A percentile compares a stretch with the other conserved stretches of the same genome.
These are phyloP conservation scores for Moricandia arvensis DNA, from an alignment of 345 rosid genomes.

Conservation along the genomic window DNA sequence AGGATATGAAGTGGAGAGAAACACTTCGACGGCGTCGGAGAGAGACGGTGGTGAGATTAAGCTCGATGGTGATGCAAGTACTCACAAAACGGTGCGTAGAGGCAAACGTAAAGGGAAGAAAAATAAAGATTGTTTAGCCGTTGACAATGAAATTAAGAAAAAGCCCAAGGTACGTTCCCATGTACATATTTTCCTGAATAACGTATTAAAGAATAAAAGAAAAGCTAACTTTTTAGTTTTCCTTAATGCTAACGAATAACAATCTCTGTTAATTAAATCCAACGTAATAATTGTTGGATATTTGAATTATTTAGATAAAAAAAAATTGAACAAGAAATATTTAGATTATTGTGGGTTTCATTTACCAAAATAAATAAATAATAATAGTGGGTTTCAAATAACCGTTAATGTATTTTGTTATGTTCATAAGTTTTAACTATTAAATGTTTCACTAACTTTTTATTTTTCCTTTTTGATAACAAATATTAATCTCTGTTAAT, in stretches of 20 bases:
- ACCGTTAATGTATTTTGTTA: too few species aligned
- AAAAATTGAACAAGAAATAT: too few species aligned
- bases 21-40: conserved; percentile 43
- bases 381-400: too few species aligned
- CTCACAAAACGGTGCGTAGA: conserved; percentile 35
- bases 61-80: conserved; percentile 48
- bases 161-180: conserved; percentile 30
- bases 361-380: too few species aligned
- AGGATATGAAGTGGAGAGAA: conserved; percentile 55
- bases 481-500: too few species aligned
- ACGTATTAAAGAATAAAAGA: not conserved
- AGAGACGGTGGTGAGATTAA: conserved; percentile 27
- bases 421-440: too few species aligned
- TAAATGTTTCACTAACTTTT: too few species aligned
- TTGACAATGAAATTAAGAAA: conserved; percentile 37
- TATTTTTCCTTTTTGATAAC: too few species aligned
- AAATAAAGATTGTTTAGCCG: conserved; percentile 49
- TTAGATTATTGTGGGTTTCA: too few species aligned
- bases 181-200: not conserved
- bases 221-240: too few species aligned
- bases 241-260: not conserved
- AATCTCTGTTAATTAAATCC: not conserved
- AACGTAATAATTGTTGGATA: not conserved
- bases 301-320: not conserved
- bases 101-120: conserved; percentile 46